Percentiles rank a stretch among this genome's conserved stretches.
Conservation (phyloP, 768 basidiomycete species). For the Sporobolomyces pararoseus region DNA sequence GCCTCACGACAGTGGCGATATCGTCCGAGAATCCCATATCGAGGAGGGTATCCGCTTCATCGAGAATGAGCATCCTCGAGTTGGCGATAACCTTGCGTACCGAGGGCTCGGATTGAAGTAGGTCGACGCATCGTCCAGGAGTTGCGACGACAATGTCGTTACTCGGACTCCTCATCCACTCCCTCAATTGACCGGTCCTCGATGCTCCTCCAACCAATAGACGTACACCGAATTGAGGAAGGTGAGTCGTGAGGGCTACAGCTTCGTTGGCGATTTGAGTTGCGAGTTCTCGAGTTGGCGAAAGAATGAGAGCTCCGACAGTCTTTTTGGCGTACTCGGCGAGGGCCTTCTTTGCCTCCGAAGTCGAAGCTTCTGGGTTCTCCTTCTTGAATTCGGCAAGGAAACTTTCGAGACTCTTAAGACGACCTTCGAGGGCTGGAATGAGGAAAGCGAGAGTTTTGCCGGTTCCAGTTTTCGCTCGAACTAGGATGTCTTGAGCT, state of each 20-base stretch:
- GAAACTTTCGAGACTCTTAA: conserved; percentile 34
- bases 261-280: conserved; percentile 55
- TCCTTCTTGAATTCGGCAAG: conserved; percentile 37
- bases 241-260: conserved; percentile 55
- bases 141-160: conserved; percentile 54
- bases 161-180: conserved; percentile 62
- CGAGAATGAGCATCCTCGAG: conserved; percentile 73
- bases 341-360: conserved; percentile 62
- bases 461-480: conserved; percentile 95
- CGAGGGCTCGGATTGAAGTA: conserved; percentile 53
- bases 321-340: conserved; percentile 59
- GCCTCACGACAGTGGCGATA: conserved; percentile 66
- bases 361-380: conserved; percentile 41
- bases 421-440: conserved; percentile 64
- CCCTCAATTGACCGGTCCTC: conserved; percentile 63
- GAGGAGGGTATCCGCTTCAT: conserved; percentile 54
- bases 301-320: conserved; percentile 55
- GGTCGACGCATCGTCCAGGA: conserved; percentile 52
- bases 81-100: conserved; percentile 58
- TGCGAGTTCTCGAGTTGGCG: conserved; percentile 52
- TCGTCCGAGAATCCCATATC: conserved; percentile 52
- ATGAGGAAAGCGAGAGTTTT: conserved; percentile 92
- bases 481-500: conserved; percentile 78
- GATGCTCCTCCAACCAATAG: conserved; percentile 57
- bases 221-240: conserved; percentile 39